Evolutionary conservation across 257 asterid genomes (phyloP).

Genomic region (Ophiorrhiza pumila): DNA sequence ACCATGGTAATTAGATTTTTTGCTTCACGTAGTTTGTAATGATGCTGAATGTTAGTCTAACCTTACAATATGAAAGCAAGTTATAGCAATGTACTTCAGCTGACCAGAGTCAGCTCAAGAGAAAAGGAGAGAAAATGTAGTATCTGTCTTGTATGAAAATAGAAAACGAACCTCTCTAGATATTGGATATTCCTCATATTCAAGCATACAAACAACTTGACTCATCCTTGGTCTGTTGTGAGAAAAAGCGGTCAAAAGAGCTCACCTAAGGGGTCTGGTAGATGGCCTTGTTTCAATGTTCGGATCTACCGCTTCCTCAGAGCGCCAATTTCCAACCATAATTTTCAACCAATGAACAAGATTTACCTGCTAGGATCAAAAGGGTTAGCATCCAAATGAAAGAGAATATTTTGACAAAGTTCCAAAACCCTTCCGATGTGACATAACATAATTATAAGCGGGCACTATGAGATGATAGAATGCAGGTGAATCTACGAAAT

Average conservation of each 20-base stretch:
- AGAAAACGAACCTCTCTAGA: conserved; percentile 73
- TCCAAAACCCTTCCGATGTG: not conserved
- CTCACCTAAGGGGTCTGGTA: conserved; percentile 83
- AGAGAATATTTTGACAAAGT: not conserved
- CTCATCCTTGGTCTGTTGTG: conserved; percentile 96
- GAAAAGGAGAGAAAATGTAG: not conserved
- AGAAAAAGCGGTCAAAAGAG: conserved; percentile 90
- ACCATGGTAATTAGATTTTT: not conserved
- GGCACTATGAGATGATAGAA: not conserved
- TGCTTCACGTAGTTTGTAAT: too few species aligned
- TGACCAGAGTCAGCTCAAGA: not conserved
- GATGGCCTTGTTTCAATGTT: conserved; percentile 79
- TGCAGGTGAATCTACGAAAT: not conserved
- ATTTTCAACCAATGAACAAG: conserved; percentile 96
- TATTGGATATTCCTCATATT: conserved; percentile 93
- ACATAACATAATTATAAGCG: not conserved
- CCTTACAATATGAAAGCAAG: not conserved
- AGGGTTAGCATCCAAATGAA: not conserved
- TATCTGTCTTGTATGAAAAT: not conserved
- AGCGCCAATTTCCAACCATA: conserved; percentile 92
- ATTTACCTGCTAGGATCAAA: conserved; percentile 57
- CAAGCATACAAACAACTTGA: conserved; percentile 96
- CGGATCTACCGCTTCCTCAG: conserved; percentile 96
- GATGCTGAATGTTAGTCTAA: not conserved
- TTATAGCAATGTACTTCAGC: not conserved